Evolutionary conservation across 441 rosid genomes (phyloP), one percentile per base, ranked within the genome.

Genomic region (Bruguiera hainesii): DNA sequence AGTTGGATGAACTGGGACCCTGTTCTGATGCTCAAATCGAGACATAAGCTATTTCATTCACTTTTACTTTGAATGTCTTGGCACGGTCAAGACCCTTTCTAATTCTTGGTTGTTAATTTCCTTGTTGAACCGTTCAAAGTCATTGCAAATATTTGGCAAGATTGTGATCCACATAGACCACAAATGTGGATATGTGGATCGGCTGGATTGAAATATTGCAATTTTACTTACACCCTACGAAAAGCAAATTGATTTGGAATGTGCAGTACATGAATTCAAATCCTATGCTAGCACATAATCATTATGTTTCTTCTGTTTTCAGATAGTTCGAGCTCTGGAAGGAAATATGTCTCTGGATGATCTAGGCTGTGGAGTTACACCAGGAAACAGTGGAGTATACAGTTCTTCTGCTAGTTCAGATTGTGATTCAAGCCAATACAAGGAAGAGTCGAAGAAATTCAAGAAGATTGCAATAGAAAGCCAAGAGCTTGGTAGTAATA

Each of bases 281-380:
- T 23, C 46, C 19, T 35, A 16, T 63, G 39, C 55, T 42, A 18
- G 48, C 23, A 9, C 42, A 48, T 69, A 53, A 71, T 23, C 51
- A 48, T 48, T 55, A 28, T 55, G 33, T 51, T 3, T 53, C 56
- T 57, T 30, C 8, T 56, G n/a, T 29, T 25, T 71, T 71, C 96
- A 94, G 97, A 83, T 91, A 56, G 93, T 94, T 31, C 91, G 88
- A 20, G 88, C 96, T 48, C 68, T 91, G 64, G 97, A 89, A 80
- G 98, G 97, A 61, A 87, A 83, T 0, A 76, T 83, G 55, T 77
- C 93, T 5, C 71, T 94, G 10, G 77, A 82, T 6, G 96, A 91
- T 66, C 79, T 91, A 3, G 83, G 80, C 33, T 94, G 87, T 76
- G 96, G 94, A 67, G 81, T 89, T 51, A 78, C 83, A 78, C 97